phyloP scores from a whole-genome alignment of 805 yeast genomes.

The Saccharomycopsis sp. region DNA sequence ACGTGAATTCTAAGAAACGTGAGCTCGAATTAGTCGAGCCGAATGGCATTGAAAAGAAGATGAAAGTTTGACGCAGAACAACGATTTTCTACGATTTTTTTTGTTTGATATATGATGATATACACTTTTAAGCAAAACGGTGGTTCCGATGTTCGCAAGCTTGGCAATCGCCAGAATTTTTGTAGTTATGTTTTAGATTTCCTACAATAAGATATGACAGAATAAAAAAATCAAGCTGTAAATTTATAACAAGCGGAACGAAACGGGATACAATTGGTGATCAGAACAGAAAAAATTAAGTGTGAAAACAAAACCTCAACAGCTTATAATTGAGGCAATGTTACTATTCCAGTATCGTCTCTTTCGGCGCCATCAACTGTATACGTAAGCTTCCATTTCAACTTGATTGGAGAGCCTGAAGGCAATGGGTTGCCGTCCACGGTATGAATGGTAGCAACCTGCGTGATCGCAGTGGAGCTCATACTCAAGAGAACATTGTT shows the following conservation, averaged over 20 bases:
- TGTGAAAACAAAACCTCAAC: too few relatives aligned
- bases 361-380: conserved; percentile 37
- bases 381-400: conserved; percentile 71
- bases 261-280: too few relatives aligned
- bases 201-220: too few relatives aligned
- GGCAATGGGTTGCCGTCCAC: conserved; percentile 32
- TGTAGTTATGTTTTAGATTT: too few relatives aligned
- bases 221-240: neutral
- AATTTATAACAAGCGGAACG: neutral
- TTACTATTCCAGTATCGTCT: conserved; percentile 51
- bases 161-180: too few relatives aligned
- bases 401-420: conserved; percentile 40
- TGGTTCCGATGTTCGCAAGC: too few relatives aligned
- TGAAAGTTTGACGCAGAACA: neutral
- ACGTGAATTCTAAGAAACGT: neutral
- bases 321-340: neutral
- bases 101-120: neutral
- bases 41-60: neutral
- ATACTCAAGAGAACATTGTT: conserved; percentile 44
- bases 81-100: too few relatives aligned
- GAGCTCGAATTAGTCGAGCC: too few relatives aligned
- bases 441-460: conserved; percentile 33
- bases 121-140: neutral
- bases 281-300: too few relatives aligned
- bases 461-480: conserved; percentile 44